Evolutionary conservation across 805 yeast species (phyloP).

Genomic region (Yarrowia deformans): DNA sequence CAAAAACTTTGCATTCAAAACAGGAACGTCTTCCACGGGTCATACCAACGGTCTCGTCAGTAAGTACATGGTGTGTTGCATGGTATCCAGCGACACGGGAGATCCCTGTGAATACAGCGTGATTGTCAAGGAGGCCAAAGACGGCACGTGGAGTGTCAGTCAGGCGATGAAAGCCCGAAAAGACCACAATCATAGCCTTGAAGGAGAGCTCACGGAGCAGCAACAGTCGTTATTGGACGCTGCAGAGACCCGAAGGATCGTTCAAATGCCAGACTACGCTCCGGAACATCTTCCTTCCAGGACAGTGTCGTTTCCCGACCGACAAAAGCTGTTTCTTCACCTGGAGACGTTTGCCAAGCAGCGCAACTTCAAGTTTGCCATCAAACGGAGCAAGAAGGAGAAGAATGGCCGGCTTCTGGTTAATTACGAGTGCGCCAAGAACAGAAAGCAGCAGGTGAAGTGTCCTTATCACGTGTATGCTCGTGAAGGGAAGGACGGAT

Average conservation of each 20-base stretch:
- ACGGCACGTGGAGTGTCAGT: slow-evolving; percentile 11
- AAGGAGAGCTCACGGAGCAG: not conserved
- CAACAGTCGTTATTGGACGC: slow-evolving; percentile 10
- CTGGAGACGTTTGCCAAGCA: not conserved
- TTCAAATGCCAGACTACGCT: slow-evolving; percentile 19
- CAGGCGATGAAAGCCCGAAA: slow-evolving; percentile 8
- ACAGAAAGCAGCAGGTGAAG: not conserved
- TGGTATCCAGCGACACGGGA: not conserved
- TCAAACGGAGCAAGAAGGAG: slow-evolving; percentile 21
- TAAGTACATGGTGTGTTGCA: slow-evolving; percentile 29
- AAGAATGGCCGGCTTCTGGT: not conserved
- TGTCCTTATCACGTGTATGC: slow-evolving; percentile 28
- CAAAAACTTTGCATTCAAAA: slow-evolving; percentile 19
- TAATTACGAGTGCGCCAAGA: slow-evolving; percentile 5
- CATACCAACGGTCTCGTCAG: slow-evolving; percentile 17
- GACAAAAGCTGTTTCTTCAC: not conserved
- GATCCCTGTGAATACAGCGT: slow-evolving; percentile 13
- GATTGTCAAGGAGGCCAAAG: slow-evolving; percentile 20
- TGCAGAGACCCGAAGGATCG: slow-evolving; percentile 20
- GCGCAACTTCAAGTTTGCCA: slow-evolving; percentile 19
- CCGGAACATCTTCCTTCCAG: slow-evolving; percentile 14
- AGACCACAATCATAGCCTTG: slow-evolving; percentile 7
- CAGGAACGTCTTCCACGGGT: slow-evolving; percentile 12
- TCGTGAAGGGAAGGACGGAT: slow-evolving; percentile 18
- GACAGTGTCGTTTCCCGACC: not conserved